These are phyloP conservation scores for Calonectria pseudoreteaudii DNA, from an alignment of 2,329 filamentous ascomycete species.

Conservation along the genomic window DNA sequence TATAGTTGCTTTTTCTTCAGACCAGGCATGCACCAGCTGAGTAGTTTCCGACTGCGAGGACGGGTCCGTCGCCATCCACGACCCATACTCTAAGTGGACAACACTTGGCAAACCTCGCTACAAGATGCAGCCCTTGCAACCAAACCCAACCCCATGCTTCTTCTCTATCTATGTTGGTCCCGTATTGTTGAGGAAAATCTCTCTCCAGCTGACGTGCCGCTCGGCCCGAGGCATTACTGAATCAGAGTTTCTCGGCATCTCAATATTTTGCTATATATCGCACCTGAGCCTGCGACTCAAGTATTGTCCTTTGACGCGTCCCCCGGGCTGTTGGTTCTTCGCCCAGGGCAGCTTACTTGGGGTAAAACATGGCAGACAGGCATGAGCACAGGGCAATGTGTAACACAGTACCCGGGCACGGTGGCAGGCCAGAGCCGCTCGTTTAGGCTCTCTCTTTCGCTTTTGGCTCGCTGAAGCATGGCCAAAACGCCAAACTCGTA, in stretches of 20 bases:
- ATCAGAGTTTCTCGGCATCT: background rate
- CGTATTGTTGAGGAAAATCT: background rate
- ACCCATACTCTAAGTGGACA: background rate
- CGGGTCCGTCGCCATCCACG: background rate
- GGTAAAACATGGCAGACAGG: constrained; percentile 7
- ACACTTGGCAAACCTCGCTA: constrained; percentile 13
- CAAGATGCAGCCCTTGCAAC: constrained; percentile 2
- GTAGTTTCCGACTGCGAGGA: background rate
- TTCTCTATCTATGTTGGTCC: background rate
- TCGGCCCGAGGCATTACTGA: constrained; percentile 17
- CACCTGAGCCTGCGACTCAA: background rate
- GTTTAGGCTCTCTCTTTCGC: background rate
- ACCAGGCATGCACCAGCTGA: background rate
- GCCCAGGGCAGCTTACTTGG: background rate
- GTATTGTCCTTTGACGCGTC: background rate
- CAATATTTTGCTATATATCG: background rate
- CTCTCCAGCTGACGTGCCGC: constrained; percentile 6
- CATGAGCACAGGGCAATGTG: background rate
- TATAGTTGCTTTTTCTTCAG: constrained; percentile 27
- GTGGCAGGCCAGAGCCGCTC: background rate
- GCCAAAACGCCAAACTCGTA: background rate
- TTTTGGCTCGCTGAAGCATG: background rate
- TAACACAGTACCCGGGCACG: background rate
- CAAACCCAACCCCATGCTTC: constrained; percentile 6
- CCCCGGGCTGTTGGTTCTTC: background rate